Conservation (phyloP, 305 asterid species). For the Coffea humblotiana region DNA sequence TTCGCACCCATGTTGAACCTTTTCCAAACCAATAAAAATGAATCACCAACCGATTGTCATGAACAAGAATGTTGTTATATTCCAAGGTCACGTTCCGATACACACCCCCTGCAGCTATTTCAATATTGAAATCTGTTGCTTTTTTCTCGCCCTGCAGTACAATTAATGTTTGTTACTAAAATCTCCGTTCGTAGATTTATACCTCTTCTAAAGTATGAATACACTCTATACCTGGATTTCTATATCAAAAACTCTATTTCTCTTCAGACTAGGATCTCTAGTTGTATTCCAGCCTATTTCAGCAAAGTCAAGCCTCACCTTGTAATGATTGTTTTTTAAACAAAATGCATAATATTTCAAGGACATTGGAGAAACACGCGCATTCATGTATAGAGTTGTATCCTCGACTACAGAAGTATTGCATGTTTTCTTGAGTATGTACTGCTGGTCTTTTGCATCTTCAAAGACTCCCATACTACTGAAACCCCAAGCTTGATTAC, state of each 20-base stretch:
- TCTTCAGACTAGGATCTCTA: neutral
- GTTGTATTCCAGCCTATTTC: constrained; percentile 4
- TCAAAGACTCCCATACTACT: constrained; percentile 10
- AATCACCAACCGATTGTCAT: constrained; percentile 13
- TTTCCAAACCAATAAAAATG: constrained; percentile 25
- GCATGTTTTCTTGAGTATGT: neutral
- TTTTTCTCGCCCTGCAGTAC: too few species aligned
- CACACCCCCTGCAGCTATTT: constrained; percentile 1
- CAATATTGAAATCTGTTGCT: constrained; percentile 12
- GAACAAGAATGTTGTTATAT: neutral
- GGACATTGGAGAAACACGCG: constrained; percentile 17
- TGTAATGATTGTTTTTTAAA: neutral
- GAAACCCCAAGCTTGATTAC: constrained; percentile 15
- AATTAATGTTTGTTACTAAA: too few species aligned
- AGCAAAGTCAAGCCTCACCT: constrained; percentile 6
- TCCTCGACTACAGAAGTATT: neutral
- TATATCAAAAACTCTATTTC: neutral
- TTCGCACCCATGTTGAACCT: neutral
- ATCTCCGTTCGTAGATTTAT: too few species aligned
- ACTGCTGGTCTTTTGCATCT: accelerated
- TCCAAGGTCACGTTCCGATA: neutral
- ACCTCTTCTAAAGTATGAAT: neutral
- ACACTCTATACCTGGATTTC: neutral
- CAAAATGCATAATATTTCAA: neutral
- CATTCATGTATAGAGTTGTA: neutral